These are phyloP conservation scores for Volutella citrinella DNA, from an alignment of 2,329 filamentous ascomycete genomes.

Conservation along the genomic window DNA sequence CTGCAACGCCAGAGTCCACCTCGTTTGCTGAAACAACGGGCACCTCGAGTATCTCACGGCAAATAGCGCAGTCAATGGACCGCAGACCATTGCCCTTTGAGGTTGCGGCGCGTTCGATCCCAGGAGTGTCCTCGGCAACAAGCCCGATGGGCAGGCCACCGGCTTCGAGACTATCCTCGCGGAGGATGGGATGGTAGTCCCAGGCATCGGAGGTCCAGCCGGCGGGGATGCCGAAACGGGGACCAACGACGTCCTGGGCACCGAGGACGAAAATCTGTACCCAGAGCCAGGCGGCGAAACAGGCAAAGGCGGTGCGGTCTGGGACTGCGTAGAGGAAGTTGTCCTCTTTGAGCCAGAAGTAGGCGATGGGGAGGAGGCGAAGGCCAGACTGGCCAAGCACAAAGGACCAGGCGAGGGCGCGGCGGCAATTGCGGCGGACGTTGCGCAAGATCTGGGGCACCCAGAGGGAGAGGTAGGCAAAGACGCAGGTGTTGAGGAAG, in stretches of 20 bases:
- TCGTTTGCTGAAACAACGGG: slow-evolving; percentile 67
- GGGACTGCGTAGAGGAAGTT: slow-evolving; percentile 79
- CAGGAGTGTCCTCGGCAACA: slow-evolving; percentile 27
- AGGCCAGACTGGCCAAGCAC: slow-evolving; percentile 79
- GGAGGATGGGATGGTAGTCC: slow-evolving; percentile 90
- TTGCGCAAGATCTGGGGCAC: slow-evolving; percentile 90
- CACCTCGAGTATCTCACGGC: slow-evolving; percentile 86
- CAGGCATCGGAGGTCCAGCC: slow-evolving; percentile 73
- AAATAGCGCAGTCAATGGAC: slow-evolving; percentile 90
- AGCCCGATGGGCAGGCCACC: slow-evolving; percentile 79
- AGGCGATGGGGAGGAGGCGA: slow-evolving; percentile 75
- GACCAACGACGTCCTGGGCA: slow-evolving; percentile 81
- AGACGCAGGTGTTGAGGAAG: slow-evolving; percentile 62
- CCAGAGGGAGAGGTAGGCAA: slow-evolving; percentile 88
- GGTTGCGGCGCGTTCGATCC: slow-evolving; percentile 27
- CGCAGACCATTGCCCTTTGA: slow-evolving; percentile 33
- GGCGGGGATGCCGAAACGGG: slow-evolving; percentile 77
- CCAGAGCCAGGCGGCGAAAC: slow-evolving; percentile 75
- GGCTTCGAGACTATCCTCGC: slow-evolving; percentile 77
- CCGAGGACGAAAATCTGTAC: slow-evolving; percentile 75
- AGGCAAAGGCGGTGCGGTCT: slow-evolving; percentile 62
- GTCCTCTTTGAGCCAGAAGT: slow-evolving; percentile 74
- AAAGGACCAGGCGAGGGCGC: slow-evolving; percentile 88
- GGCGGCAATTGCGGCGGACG: slow-evolving; percentile 83
- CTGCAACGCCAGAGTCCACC: slow-evolving; percentile 54